These are phyloP conservation scores for Diaporthe humulicola DNA, from an alignment of 2,329 filamentous ascomycete genomes.

Conservation along the genomic window DNA sequence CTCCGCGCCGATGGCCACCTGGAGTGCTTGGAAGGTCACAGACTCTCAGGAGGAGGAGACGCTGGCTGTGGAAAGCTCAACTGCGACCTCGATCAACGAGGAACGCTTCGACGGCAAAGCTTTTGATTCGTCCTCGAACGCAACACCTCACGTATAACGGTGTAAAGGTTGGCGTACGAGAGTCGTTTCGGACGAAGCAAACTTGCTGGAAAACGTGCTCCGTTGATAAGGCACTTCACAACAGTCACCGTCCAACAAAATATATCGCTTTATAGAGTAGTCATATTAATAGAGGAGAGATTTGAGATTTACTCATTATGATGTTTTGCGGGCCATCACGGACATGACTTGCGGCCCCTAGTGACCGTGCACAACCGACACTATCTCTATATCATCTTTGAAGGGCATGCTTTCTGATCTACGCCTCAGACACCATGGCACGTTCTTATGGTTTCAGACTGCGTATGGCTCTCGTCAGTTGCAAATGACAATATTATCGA, in stretches of 20 bases:
- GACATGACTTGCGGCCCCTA: too few species aligned
- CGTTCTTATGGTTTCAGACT: not conserved
- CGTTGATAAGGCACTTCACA: not conserved
- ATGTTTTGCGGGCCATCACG: not conserved
- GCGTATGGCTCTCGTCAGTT: not conserved
- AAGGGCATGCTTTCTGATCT: too few species aligned
- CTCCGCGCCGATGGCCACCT: conserved; percentile 12
- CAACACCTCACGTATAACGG: not conserved
- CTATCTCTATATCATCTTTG: too few species aligned
- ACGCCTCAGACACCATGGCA: too few species aligned
- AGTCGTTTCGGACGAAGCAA: not conserved
- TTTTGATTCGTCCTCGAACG: not conserved
- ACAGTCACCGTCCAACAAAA: too few species aligned
- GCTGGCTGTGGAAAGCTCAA: not conserved
- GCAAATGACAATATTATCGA: not conserved
- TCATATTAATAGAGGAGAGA: not conserved
- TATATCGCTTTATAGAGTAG: fast-evolving
- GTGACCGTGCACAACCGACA: too few species aligned
- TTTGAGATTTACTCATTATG: not conserved
- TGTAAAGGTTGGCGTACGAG: not conserved
- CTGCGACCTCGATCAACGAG: not conserved
- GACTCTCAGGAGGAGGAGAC: conserved; percentile 24
- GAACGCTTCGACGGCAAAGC: conserved; percentile 18
- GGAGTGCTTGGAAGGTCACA: conserved; percentile 19
- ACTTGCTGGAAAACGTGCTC: not conserved